Conservation (phyloP, 2,329 filamentous ascomycete species). For the Akanthomyces lecanii region DNA sequence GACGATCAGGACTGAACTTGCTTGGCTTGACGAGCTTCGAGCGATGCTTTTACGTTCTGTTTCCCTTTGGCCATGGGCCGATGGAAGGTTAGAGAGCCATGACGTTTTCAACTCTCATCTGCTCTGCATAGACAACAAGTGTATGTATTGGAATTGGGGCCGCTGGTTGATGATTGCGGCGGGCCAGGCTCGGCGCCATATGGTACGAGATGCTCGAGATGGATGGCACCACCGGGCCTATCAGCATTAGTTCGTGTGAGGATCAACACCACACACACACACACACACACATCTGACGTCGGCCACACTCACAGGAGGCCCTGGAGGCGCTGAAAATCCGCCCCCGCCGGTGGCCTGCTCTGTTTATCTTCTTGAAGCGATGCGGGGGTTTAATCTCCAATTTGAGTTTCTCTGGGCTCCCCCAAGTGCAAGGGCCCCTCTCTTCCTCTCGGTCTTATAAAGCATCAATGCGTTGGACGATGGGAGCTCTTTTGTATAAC, state of each 20-base stretch:
- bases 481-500: too few species aligned
- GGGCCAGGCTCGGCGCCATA: neutral
- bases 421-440: neutral
- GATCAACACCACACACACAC: neutral
- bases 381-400: neutral
- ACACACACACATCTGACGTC: neutral
- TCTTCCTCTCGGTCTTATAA: too few species aligned
- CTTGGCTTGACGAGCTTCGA: neutral
- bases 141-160: too few species aligned
- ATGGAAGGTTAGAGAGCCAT: neutral
- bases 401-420: neutral
- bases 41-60: neutral
- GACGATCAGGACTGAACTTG: neutral
- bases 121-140: too few species aligned
- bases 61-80: neutral
- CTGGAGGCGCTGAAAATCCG: conserved; percentile 3
- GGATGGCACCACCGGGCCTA: neutral
- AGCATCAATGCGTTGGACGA: too few species aligned
- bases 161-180: neutral
- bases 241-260: neutral
- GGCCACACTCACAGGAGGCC: neutral
- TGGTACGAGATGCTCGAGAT: conserved; percentile 5
- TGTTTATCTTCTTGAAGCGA: neutral
- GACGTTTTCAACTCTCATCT: neutral
- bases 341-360: neutral